Evolutionary conservation across 352 stramenopile genomes (phyloP).

Genomic region (Phytophthora sansomeana): DNA sequence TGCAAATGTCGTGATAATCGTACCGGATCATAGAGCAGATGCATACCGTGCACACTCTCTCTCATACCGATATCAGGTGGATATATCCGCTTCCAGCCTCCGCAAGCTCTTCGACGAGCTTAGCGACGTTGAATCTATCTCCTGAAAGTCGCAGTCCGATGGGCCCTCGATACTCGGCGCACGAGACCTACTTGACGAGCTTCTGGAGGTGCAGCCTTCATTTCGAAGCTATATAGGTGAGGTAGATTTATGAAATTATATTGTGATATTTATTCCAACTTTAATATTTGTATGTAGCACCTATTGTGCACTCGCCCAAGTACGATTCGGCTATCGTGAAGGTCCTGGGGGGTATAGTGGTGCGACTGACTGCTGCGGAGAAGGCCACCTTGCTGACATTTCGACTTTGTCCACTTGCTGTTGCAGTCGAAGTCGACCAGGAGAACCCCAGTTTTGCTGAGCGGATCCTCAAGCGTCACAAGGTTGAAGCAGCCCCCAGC

Average conservation of each 20-base stretch:
- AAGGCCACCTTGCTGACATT: background rate
- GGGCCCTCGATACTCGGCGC: background rate
- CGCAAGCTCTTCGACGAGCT: background rate
- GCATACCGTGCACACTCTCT: conserved; percentile 8
- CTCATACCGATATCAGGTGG: conserved; percentile 5
- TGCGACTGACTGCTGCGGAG: background rate
- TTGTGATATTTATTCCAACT: no score
- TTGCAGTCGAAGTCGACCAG: background rate
- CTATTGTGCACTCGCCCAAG: conserved; percentile 2
- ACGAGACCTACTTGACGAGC: background rate
- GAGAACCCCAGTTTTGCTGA: conserved; percentile 4
- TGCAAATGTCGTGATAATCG: conserved; percentile 19
- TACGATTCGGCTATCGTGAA: conserved; percentile 14
- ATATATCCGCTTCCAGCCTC: conserved; percentile 9
- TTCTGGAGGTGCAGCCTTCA: conserved; percentile 3
- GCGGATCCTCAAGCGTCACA: conserved; percentile 4
- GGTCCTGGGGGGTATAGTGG: background rate
- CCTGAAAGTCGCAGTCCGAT: conserved; percentile 1
- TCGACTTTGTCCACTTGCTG: background rate
- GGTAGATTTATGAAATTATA: no score
- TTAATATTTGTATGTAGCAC: no score
- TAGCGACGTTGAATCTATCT: background rate
- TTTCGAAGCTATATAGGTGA: no score
- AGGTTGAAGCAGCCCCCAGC: no score
- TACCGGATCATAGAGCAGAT: conserved; percentile 15